These are phyloP conservation scores for Colletotrichum liaoningense DNA, from an alignment of 2,329 filamentous ascomycete species.

Conservation along the genomic window DNA sequence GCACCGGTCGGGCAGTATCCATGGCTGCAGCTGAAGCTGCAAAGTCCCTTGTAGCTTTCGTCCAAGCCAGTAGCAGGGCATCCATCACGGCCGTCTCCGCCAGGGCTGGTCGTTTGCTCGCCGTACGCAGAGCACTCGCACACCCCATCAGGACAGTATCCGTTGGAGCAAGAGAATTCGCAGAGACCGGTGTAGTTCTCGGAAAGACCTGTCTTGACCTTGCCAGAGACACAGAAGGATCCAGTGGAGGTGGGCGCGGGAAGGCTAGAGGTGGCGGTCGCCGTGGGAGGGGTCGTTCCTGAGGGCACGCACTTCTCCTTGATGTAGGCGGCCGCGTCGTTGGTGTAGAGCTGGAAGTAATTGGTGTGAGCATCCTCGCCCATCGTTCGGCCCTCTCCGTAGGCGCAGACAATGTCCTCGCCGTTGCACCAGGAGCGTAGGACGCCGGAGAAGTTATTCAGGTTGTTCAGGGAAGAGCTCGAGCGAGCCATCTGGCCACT, in stretches of 20 bases:
- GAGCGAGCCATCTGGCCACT: slow-evolving; percentile 24
- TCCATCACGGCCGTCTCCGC: slow-evolving; percentile 42
- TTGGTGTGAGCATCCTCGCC: slow-evolving; percentile 48
- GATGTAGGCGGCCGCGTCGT: slow-evolving; percentile 30
- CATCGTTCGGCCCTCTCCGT: slow-evolving; percentile 38
- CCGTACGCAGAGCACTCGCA: slow-evolving; percentile 49
- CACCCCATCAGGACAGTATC: slow-evolving; percentile 47
- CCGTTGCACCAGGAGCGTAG: slow-evolving; percentile 48
- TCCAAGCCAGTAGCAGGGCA: slow-evolving; percentile 47
- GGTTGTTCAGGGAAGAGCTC: slow-evolving; percentile 15
- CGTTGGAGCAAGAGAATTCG: slow-evolving; percentile 44
- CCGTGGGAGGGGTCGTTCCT: not conserved
- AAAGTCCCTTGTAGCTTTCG: slow-evolving; percentile 55
- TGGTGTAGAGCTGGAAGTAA: slow-evolving; percentile 41
- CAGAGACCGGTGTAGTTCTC: slow-evolving; percentile 50
- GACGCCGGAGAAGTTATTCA: slow-evolving; percentile 25
- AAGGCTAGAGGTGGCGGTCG: slow-evolving; percentile 18
- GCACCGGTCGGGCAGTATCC: slow-evolving; percentile 56
- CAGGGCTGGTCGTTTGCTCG: slow-evolving; percentile 37
- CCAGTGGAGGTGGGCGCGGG: slow-evolving; percentile 28
- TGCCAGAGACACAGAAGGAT: slow-evolving; percentile 41
- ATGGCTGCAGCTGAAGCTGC: slow-evolving; percentile 58
- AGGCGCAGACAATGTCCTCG: slow-evolving; percentile 52
- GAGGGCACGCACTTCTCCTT: slow-evolving; percentile 31
- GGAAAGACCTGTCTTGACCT: slow-evolving; percentile 41